Base-by-base conservation (phyloP, 345 rosid genomes). In the Alliaria petiolata region DNA sequence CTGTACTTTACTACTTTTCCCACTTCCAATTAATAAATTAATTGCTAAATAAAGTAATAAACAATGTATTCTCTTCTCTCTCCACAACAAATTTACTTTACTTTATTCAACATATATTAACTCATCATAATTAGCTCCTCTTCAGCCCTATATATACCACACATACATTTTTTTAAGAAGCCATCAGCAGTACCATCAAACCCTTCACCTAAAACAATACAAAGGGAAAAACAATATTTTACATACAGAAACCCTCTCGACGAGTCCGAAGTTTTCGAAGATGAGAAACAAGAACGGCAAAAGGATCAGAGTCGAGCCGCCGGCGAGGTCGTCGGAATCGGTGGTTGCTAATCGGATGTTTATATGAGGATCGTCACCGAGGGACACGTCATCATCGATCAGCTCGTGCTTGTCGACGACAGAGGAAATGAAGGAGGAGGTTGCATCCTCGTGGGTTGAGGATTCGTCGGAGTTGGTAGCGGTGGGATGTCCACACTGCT, bases 391-490 rank as follows among this genome's bases (percentile, higher is more conserved):
- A 60, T 51, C 78, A 44, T 61, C 57, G 44, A 4, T 14, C 20
- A 61, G 11, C 49, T 75, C 79, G 51, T 67, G 74, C 42, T 0
- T 75, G 25, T 47, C 73, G 19, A 75, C 63, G 57, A n/a, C 25
- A 62, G 63, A 67, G 62, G 78, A 74, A 42, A 44, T 16, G 64
- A 68, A 68, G 58, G 79, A 67, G 22, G 79, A 75, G 65, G 65
- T 75, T 53, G 51, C 75, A 45, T 68, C 79, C 45, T 61, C 79
- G 69, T 53, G 65, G 79, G 14, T 6, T 17, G 74, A 56, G 1
- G 72, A 74, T 13, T 7, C 31, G 28, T 5, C 59, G 52, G 44
- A 4, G 26, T 13, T 65, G 71, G 52, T 75, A 44, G 65, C 15
- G 30, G 38, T 4, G 8, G 75, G 79, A 62, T 75, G 79, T 53